Percentiles rank a stretch among this genome's conserved stretches.
phyloP scores from a whole-genome alignment of 2,329 filamentous ascomycete genomes.

The Juglanconis juglandina region DNA sequence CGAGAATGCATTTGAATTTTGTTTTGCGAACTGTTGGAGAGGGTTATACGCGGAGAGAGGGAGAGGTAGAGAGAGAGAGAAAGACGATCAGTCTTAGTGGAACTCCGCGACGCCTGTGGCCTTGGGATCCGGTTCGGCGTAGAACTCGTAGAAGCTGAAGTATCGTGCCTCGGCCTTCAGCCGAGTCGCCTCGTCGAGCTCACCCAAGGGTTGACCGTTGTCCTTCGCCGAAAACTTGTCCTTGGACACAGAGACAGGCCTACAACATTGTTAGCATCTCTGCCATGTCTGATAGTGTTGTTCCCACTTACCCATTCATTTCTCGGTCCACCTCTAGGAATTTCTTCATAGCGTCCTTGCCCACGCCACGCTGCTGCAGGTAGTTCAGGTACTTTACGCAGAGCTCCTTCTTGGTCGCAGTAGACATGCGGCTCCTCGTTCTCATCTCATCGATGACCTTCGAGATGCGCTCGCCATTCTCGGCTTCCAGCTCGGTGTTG shows the following conservation, averaged over 20 bases:
- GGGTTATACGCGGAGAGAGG: neutral
- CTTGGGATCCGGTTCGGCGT: constrained; percentile 42
- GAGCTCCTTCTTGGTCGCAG: constrained; percentile 68
- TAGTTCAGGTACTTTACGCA: constrained; percentile 78
- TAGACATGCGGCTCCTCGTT: constrained; percentile 66
- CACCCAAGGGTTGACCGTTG: constrained; percentile 38
- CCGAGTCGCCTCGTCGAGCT: constrained; percentile 50
- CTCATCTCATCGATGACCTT: constrained; percentile 74
- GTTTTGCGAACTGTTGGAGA: neutral
- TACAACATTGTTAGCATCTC: constrained; percentile 24
- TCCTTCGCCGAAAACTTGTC: constrained; percentile 40
- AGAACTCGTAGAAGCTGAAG: constrained; percentile 51
- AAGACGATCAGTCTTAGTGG: constrained; percentile 34
- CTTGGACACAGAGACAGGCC: constrained; percentile 45
- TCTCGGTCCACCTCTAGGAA: constrained; percentile 81
- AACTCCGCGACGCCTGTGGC: constrained; percentile 51
- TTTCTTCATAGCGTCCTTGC: constrained; percentile 79
- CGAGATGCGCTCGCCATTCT: constrained; percentile 72
- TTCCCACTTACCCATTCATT: constrained; percentile 68
- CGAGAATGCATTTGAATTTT: constrained; percentile 13
- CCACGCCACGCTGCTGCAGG: constrained; percentile 71
- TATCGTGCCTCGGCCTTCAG: constrained; percentile 50
- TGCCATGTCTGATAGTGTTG: neutral
- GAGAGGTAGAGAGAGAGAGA: neutral
- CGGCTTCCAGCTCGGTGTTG: constrained; percentile 57